These are phyloP conservation scores for Geranomyces michiganensis DNA, from an alignment of 192 early-diverging fungal species.

Conservation along the genomic window DNA sequence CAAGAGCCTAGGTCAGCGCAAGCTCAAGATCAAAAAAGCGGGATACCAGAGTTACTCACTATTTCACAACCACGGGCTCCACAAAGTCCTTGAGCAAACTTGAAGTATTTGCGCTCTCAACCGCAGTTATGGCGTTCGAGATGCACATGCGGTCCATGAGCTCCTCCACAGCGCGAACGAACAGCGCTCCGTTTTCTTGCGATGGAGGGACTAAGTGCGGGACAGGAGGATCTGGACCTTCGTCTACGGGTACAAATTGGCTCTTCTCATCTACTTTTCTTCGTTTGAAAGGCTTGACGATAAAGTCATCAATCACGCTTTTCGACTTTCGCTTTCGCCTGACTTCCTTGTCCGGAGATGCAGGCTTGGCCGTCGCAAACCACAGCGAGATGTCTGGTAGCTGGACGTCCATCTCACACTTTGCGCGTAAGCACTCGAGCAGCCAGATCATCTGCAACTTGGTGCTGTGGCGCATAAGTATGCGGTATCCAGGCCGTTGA, in stretches of 20 bases:
- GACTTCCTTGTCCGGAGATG: background rate
- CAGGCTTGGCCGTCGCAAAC: background rate
- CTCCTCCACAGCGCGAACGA: conserved; percentile 13
- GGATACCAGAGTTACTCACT: conserved; percentile 14
- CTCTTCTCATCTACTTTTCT: background rate
- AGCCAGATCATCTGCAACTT: conserved; percentile 26
- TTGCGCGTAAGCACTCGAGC: conserved; percentile 15
- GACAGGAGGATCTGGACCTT: background rate
- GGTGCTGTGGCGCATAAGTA: background rate
- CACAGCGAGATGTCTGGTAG: conserved; percentile 11
- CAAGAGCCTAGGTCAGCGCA: background rate
- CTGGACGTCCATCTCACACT: background rate
- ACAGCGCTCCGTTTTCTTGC: background rate
- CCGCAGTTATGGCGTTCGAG: conserved; percentile 8
- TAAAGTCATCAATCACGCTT: conserved; percentile 1
- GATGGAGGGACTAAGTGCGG: background rate
- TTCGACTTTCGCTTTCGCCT: background rate
- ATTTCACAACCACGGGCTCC: conserved; percentile 28
- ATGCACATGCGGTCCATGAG: conserved; percentile 33
- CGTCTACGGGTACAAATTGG: background rate
- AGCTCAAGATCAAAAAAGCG: background rate
- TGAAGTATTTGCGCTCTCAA: background rate
- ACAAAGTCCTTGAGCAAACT: conserved; percentile 23
- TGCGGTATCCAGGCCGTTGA: too few species aligned
- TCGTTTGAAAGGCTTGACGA: background rate